Evolutionary conservation across 2,329 filamentous ascomycete genomes (phyloP).

Genomic region (Beauveria varroae): DNA sequence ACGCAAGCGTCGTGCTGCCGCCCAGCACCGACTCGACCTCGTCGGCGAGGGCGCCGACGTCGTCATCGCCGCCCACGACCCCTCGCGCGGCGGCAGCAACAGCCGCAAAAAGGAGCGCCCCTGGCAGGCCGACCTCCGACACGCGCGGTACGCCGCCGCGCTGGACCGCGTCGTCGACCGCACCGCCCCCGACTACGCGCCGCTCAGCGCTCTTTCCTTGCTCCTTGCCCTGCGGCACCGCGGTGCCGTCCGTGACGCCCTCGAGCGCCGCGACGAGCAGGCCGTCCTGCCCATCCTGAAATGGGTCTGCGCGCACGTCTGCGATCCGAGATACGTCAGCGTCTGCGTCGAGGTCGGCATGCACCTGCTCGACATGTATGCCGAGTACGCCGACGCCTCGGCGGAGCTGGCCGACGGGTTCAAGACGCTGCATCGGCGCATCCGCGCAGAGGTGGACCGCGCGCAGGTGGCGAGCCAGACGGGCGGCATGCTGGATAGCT

Average conservation of each 20-base stretch:
- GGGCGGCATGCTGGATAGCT: conserved; percentile 75
- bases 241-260: conserved; percentile 71
- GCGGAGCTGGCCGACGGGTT: conserved; percentile 66
- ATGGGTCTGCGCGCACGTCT: conserved; percentile 76
- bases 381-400: conserved; percentile 67
- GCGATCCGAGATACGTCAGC: conserved; percentile 72
- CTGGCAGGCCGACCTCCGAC: conserved; percentile 79
- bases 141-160: conserved; percentile 67
- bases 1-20: conserved; percentile 50
- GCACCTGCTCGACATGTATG: conserved; percentile 80
- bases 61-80: conserved; percentile 67
- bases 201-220: conserved; percentile 63
- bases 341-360: conserved; percentile 79
- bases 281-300: conserved; percentile 73
- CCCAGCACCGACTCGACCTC: conserved; percentile 59
- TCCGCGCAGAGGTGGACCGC: conserved; percentile 71
- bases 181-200: conserved; percentile 42
- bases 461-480: conserved; percentile 78
- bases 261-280: conserved; percentile 73
- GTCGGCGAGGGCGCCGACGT: conserved; percentile 81
- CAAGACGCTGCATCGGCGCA: conserved; percentile 58
- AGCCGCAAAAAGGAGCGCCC: conserved; percentile 52
- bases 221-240: conserved; percentile 82
- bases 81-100: conserved; percentile 16
- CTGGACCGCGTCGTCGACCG: conserved; percentile 69